phyloP scores from a whole-genome alignment of 345 rosid species.

The Combretum micranthum region DNA sequence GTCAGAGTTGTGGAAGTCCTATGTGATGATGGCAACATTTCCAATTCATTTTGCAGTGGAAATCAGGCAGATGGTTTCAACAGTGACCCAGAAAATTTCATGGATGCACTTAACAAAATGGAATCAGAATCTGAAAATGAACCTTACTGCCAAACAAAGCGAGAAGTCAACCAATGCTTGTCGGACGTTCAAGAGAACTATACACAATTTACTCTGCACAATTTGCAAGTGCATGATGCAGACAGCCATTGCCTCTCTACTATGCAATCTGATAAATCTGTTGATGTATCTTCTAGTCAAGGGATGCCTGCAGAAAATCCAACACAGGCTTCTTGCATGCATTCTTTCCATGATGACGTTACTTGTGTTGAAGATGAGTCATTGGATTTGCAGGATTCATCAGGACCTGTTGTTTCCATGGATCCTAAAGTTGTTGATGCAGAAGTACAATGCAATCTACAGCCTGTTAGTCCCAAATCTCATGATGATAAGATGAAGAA shows the following conservation, averaged over 20 bases:
- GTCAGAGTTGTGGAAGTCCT: conserved; percentile 19
- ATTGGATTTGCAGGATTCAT: no score
- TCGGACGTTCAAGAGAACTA: conserved; percentile 5
- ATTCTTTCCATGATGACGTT: no score
- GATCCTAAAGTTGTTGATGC: no score
- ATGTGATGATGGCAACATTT: conserved; percentile 20
- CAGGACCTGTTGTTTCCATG: no score
- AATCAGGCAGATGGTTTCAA: conserved; percentile 38
- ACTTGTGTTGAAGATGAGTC: no score
- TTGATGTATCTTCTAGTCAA: no score
- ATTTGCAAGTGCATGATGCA: conserved; percentile 2
- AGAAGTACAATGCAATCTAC: conserved; percentile 4
- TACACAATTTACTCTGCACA: conserved; percentile 10
- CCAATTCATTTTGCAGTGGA: conserved; percentile 19
- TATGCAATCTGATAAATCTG: no score
- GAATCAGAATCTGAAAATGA: conserved; percentile 61
- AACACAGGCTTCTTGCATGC: no score
- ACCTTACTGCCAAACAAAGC: conserved; percentile 32
- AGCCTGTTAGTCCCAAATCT: no score
- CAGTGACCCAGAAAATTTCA: conserved; percentile 59
- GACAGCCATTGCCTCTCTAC: not conserved
- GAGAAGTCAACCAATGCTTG: conserved; percentile 27
- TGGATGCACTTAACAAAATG: conserved; percentile 70
- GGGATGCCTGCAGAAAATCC: no score
- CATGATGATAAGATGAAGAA: no score